Base-by-base conservation (phyloP, 495 filamentous ascomycete genomes). In the Penicillium desertorum region DNA sequence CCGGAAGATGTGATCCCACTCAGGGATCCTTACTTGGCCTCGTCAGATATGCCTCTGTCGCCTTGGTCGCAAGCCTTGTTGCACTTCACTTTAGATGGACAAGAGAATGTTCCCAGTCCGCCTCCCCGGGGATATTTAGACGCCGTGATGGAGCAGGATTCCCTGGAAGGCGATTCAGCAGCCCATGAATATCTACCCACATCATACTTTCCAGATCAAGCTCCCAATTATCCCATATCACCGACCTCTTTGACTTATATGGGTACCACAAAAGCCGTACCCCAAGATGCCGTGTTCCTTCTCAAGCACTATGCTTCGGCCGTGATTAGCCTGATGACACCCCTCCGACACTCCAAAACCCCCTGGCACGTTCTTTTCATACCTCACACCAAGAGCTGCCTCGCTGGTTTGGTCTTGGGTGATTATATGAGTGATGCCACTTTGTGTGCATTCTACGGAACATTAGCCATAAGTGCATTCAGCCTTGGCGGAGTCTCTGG, bases 311-410 rank as follows among this genome's bases (percentile, higher is more conserved):
- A 64, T 25, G 58, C 47, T 2, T 64, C 62, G 11, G 63, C 52
- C 17, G 62, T 61, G 1, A 62, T 63, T n/a, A 60, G 59, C 27
- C 50, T 63, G 20, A 63, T 62, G 61, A 62, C 68, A 8, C 56
- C 61, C 3, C 52, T 64, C 19, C 48, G 64, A 22, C 54, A 62
- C 27, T 56, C 57, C 1, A 70, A 70, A 54, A 64, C 63, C 10
- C 65, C 65, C 0, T 66, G 65, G 65, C 58, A 66, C 49, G 41
- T 63, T 7, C 51, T 71, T 6, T 60, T 63, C n/a, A 57, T 68
- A 11, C 60, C 68, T 11, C 58, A 62, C 45, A 54, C 63, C 3
- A 66, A 68, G 53, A 51, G 59, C 20, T 64, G 58, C 17, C 30
- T 71, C 7, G 68, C 65, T 5, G 56, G 61, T n/a, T 34, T 68